Evolutionary conservation across 2,329 filamentous ascomycete genomes (phyloP).

Genomic region (Rhinocladiella similis): DNA sequence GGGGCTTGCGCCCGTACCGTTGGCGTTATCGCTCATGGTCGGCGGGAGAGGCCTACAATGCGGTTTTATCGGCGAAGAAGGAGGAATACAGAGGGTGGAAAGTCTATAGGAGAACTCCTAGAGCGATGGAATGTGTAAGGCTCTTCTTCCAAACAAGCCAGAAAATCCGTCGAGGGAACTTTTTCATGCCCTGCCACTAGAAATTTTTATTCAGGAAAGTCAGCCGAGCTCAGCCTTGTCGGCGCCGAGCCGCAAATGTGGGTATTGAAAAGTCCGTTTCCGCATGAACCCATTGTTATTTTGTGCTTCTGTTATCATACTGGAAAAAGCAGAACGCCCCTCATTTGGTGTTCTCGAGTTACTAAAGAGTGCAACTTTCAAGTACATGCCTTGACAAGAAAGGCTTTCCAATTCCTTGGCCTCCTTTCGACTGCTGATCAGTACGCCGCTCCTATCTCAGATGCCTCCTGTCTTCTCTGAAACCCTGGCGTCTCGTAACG

Average conservation of each 20-base stretch:
- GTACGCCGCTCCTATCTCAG: no score
- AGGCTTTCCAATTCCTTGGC: no score
- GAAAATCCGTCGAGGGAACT: constrained; percentile 20
- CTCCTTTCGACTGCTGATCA: no score
- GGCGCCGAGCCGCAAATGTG: not conserved
- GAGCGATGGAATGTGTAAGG: not conserved
- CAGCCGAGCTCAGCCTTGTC: constrained; percentile 20
- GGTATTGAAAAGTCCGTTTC: not conserved
- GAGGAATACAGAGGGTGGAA: not conserved
- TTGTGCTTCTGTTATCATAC: no score
- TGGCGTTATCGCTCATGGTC: constrained; percentile 52
- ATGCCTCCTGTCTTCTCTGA: no score
- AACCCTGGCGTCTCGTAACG: not conserved
- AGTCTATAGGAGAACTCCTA: not conserved
- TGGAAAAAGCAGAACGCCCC: no score
- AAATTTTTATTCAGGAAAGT: constrained; percentile 12
- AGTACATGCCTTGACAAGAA: no score
- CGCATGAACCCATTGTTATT: no score
- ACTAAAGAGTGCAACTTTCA: no score
- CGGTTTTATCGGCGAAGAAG: not conserved
- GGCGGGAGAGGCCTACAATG: not conserved
- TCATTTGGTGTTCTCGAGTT: no score
- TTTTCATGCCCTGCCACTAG: constrained; percentile 23
- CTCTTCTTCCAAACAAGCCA: not conserved
- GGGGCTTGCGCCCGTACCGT: constrained; percentile 45